Evolutionary conservation across 306 rosid genomes (phyloP), one percentile per base, ranked within the genome.

Genomic region (Mimosa bimucronata): DNA sequence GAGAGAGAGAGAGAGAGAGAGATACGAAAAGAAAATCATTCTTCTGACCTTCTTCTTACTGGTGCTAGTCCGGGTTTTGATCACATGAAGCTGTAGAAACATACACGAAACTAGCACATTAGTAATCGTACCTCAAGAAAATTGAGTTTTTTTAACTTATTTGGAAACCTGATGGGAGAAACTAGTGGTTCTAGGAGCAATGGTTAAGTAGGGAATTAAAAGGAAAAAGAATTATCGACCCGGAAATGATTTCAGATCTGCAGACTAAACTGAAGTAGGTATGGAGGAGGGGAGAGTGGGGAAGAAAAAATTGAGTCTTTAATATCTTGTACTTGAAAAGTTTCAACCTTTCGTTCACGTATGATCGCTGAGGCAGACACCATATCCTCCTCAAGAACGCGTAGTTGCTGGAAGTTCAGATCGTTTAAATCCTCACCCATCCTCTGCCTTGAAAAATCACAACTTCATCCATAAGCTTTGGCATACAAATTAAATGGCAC

Each of bases 31-130:
- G 3, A 50, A 80, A 21, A 6, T 61, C 15, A 28, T 13, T 61
- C 14, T 80, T 8, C 83, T 80, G 6, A 93, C 98, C 97, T 85
- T 94, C 85, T 91, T 94, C 82, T 55, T 84, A 58, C 52, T 46
- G 57, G 91, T 92, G 1, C 82, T 87, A 37, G 90, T 87, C 60
- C 87, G 79, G 57, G 85, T 92, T 77, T 82, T 86, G 87, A 93
- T 61, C 38, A 61, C 67, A 13, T 61, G 37, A 5, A 61, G 67
- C 67, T 61, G 67, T 61, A 31, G 5, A 61, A 61, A 61, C 10
- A 28, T 61, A 28, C 31, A 58, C 15, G 34, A 58, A 58, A 10
- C 31, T 14, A 5, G 3, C 37, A 4, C 34, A 61, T 61, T 61
- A 61, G 67, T 28, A 26, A 21, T 9, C 6, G 29, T 25, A 11